phyloP scores from a whole-genome alignment of 768 basidiomycete genomes.

The Termitomyces eurrhizus region DNA sequence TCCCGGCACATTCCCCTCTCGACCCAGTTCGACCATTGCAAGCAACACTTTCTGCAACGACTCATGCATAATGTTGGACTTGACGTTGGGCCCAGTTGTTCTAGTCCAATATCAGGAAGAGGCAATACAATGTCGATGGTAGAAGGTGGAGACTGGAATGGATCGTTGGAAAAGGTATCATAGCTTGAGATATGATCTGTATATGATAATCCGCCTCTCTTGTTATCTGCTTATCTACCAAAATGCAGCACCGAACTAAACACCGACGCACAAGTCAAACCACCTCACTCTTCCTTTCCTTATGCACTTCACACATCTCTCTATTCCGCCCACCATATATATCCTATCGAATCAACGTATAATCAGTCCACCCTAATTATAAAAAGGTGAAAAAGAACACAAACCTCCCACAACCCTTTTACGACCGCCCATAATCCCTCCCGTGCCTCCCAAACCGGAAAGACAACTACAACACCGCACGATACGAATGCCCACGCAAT shows the following conservation, averaged over 20 bases:
- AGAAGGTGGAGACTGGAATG: no score
- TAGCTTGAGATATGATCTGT: no score
- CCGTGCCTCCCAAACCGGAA: slow-evolving; percentile 84
- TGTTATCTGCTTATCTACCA: not conserved
- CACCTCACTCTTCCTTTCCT: not conserved
- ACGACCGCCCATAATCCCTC: slow-evolving; percentile 54
- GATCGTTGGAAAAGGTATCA: no score
- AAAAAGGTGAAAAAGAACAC: not conserved
- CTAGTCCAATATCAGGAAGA: no score
- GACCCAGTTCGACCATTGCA: no score
- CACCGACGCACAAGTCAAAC: not conserved
- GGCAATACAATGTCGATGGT: no score
- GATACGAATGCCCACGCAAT: slow-evolving; percentile 85
- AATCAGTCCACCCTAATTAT: not conserved
- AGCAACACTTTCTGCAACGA: no score
- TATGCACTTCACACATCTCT: not conserved
- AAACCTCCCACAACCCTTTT: not conserved
- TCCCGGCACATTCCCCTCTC: no score
- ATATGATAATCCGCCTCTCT: no score
- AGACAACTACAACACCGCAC: slow-evolving; percentile 70
- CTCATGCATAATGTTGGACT: no score
- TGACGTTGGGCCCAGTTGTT: no score
- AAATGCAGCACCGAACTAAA: not conserved
- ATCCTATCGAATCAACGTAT: not conserved
- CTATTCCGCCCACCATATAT: not conserved